Base-by-base conservation (phyloP, 2,329 filamentous ascomycete species). In the Scedosporium aurantiacum region DNA sequence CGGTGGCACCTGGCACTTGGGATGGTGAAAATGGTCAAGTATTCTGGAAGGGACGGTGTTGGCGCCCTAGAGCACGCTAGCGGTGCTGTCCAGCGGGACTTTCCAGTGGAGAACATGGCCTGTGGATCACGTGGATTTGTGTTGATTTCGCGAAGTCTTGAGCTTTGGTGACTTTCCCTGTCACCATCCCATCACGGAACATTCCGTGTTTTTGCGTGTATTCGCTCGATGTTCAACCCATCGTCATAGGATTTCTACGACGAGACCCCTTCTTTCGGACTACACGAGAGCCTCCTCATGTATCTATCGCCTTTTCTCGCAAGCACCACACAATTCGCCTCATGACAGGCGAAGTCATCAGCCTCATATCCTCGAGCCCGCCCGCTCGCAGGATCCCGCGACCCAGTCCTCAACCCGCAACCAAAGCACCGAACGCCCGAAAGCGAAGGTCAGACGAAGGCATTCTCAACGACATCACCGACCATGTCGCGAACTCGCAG, bases 291-390 rank as follows among this genome's bases (percentile, higher is more conserved):
- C 32, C 32, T 37, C 2, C 10, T 4, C 32, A 37, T 37, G 32
- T 10, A 12, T 37, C 10, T 4, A 12, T 37, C 14, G 10, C 4
- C 32, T 14, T 12, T 10, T 1, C 32, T 2, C 10, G 32, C 32
- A 37, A 37, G 32, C 8, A 37, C 12, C 23, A 54, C 50, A 2
- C 50, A 12, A 23, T 12, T 14, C 12, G 23, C 16, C 63, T n/a
- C 8, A 74, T 74, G 72, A 66, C 68, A 6, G 64, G 66, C 2
- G 66, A 72, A 12, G 65, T 75, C 32, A 74, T 75, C 60, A 70
- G 74, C 63, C 70, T 75, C 27, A 65, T 74, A 21, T 75, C 73
- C 16, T 75, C 73, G 7, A 75, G 73, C 27, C 73, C 73, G 5
- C 61, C 18, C 50, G 18, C 50, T 23, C 21, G 16, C 50, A 18